Evolutionary conservation across 495 filamentous ascomycete genomes (phyloP).

Genomic region (Daldinia caldariorum): DNA sequence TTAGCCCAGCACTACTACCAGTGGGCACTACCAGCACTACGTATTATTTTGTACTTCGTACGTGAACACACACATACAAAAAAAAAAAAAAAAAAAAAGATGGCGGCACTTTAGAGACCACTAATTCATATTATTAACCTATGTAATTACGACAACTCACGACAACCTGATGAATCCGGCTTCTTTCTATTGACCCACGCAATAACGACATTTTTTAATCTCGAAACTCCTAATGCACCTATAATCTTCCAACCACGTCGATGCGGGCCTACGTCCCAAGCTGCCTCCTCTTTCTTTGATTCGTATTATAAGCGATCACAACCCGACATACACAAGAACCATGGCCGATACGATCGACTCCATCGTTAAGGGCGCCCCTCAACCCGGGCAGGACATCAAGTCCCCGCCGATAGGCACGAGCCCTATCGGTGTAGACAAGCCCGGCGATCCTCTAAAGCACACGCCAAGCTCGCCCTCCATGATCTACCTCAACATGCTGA

Average conservation of each 20-base stretch:
- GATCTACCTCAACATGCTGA: conserved; percentile 97
- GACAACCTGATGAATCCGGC: conserved; percentile 11
- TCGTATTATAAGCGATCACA: conserved; percentile 49
- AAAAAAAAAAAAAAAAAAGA: conserved; percentile 28
- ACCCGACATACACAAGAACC: conserved; percentile 24
- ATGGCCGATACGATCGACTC: conserved; percentile 77
- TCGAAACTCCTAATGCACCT: conserved; percentile 16
- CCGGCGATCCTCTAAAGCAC: conserved; percentile 77
- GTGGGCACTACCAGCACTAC: no score
- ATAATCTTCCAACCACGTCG: conserved; percentile 32
- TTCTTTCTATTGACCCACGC: conserved; percentile 10
- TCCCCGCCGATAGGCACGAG: conserved; percentile 54
- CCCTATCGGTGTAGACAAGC: conserved; percentile 52
- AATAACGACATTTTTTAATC: conserved; percentile 5
- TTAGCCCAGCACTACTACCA: background rate
- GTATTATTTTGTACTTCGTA: conserved; percentile 24
- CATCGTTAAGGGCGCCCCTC: conserved; percentile 83
- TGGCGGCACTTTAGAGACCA: conserved; percentile 14
- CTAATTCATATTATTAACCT: background rate
- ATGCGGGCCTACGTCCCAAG: conserved; percentile 50
- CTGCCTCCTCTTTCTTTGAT: conserved; percentile 73
- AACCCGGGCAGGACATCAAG: conserved; percentile 54
- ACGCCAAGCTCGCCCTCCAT: conserved; percentile 91
- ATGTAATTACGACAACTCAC: conserved; percentile 7
- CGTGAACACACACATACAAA: conserved; percentile 14